Conservation (phyloP, 179 eudicot genomes). For the Actinidia arguta region DNA sequence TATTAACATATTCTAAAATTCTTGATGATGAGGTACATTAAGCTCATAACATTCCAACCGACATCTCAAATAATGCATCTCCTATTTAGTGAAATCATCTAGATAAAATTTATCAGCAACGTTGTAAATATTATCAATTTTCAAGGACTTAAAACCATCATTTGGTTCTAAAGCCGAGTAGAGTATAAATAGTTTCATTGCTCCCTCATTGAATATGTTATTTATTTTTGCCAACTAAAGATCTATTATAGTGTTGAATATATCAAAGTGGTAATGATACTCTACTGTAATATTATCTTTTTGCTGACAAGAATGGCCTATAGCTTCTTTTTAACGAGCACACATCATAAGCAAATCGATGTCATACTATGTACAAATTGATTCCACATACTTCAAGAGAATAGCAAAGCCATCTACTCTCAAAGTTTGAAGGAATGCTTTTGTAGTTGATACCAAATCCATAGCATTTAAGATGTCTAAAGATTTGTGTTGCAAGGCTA, state of each 20-base stretch:
- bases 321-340: neutral
- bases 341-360: neutral
- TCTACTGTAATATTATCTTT: no score
- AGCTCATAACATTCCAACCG: neutral
- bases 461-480: neutral
- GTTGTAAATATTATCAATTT: neutral
- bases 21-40: neutral
- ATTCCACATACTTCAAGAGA: neutral
- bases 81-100: neutral
- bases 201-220: no score
- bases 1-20: no score
- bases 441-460: neutral
- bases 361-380: no score
- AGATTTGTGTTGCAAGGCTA: neutral
- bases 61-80: neutral
- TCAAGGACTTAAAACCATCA: no score
- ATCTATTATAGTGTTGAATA: no score
- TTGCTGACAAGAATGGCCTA: no score
- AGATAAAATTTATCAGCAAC: neutral
- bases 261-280: no score
- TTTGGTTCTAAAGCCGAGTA: neutral
- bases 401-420: neutral
- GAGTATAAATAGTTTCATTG: neutral
- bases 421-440: neutral
- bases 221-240: no score